Percentiles rank a stretch among this genome's conserved stretches.
These are phyloP conservation scores for Bacterosira constricta DNA, from an alignment of 108 stramenopile genomes.

Conservation along the genomic window DNA sequence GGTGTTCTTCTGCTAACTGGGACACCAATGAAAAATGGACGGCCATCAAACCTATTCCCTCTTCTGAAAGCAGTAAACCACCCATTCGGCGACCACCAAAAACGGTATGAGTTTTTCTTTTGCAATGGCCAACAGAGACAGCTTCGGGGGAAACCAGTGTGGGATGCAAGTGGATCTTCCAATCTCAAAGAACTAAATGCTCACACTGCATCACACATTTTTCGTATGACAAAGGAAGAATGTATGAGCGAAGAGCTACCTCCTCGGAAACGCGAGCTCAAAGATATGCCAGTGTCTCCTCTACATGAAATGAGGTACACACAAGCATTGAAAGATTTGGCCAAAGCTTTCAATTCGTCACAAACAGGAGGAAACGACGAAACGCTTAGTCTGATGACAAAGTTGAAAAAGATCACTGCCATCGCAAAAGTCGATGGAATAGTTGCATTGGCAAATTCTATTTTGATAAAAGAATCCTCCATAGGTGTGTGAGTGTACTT, in stretches of 20 bases:
- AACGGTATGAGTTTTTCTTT: constrained; percentile 72
- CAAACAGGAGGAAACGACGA: constrained; percentile 49
- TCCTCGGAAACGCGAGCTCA: constrained; percentile 62
- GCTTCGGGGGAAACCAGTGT: constrained; percentile 49
- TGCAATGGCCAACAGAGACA: constrained; percentile 65
- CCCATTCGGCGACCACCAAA: constrained; percentile 80
- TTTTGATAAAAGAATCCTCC: constrained; percentile 66
- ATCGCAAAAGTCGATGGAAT: constrained; percentile 70
- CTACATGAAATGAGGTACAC: constrained; percentile 59
- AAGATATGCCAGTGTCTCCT: constrained; percentile 63
- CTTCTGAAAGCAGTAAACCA: constrained; percentile 76
- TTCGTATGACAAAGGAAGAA: constrained; percentile 86
- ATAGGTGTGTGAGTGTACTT: constrained; percentile 41
- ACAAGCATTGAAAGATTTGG: constrained; percentile 65
- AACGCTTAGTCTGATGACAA: constrained; percentile 60
- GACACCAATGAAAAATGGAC: constrained; percentile 94
- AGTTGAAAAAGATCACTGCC: constrained; percentile 52
- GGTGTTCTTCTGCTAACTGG: constrained; percentile 82
- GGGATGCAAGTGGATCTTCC: constrained; percentile 57
- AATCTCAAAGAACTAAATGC: constrained; percentile 49
- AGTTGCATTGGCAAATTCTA: constrained; percentile 56
- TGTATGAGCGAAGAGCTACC: constrained; percentile 68
- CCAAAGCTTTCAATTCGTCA: constrained; percentile 33
- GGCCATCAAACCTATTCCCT: constrained; percentile 82
- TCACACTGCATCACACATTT: constrained; percentile 64